These are phyloP conservation scores for Neurospora tetrasperma DNA, from an alignment of 495 filamentous ascomycete species.

Conservation along the genomic window DNA sequence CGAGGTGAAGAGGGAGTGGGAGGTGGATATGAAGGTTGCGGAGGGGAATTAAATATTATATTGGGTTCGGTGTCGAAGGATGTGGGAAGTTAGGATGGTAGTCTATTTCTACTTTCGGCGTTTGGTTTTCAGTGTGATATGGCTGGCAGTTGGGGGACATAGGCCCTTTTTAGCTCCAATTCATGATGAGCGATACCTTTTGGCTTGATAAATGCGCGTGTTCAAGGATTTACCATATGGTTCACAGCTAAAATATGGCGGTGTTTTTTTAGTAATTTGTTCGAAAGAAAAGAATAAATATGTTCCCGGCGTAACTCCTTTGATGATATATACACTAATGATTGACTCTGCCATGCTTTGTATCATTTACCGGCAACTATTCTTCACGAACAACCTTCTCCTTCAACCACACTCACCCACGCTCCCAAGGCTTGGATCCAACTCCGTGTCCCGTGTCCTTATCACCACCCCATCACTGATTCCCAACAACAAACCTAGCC, in stretches of 20 bases:
- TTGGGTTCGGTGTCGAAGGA: no score
- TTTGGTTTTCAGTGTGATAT: not conserved
- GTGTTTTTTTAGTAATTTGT: not conserved
- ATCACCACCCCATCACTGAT: constrained; percentile 8
- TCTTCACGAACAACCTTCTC: not conserved
- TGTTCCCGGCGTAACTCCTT: no score
- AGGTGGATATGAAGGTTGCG: constrained; percentile 23
- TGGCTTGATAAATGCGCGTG: not conserved
- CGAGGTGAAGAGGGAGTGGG: constrained; percentile 30
- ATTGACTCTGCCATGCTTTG: no score
- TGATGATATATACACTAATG: no score
- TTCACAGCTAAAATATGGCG: not conserved
- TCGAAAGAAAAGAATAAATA: not conserved
- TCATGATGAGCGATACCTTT: not conserved
- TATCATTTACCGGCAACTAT: no score
- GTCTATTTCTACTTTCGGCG: not conserved
- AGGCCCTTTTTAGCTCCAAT: not conserved
- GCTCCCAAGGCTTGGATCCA: not conserved
- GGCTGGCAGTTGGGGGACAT: not conserved
- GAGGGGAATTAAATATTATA: constrained; percentile 6
- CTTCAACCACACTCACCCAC: not conserved
- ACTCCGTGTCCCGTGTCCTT: not conserved
- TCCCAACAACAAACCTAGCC: constrained; percentile 17
- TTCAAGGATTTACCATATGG: not conserved
- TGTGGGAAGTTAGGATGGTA: not conserved